phyloP scores from a whole-genome alignment of 2,329 filamentous ascomycete species.

The Mollisiaceae sp. region DNA sequence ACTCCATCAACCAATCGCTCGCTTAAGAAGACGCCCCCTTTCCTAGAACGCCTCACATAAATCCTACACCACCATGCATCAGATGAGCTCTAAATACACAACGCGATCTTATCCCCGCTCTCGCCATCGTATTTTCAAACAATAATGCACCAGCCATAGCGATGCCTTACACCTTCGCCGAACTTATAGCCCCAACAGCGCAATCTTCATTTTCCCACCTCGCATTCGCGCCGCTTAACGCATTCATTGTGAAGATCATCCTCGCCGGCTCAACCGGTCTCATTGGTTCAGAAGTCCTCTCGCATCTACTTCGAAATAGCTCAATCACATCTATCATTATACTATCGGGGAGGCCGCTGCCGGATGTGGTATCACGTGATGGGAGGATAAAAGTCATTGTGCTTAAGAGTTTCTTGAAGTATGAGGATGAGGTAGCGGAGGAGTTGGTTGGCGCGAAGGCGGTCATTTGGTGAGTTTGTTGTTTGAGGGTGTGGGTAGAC shows the following conservation, averaged over 20 bases:
- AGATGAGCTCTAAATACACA: background rate
- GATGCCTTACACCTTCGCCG: background rate
- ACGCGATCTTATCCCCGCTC: background rate
- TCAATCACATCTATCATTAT: slow-evolving; percentile 52
- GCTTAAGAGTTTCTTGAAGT: slow-evolving; percentile 13
- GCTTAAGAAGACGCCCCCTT: background rate
- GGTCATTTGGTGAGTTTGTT: background rate
- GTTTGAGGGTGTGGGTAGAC: background rate
- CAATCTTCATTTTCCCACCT: background rate
- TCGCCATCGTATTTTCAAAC: background rate
- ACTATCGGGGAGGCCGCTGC: slow-evolving; percentile 54
- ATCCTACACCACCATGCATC: background rate
- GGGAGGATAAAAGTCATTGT: slow-evolving; percentile 50
- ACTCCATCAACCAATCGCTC: background rate
- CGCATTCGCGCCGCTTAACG: background rate
- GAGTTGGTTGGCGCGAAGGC: background rate
- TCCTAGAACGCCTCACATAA: background rate
- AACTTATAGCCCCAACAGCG: background rate
- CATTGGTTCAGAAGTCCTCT: slow-evolving; percentile 58
- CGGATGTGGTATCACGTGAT: slow-evolving; percentile 47
- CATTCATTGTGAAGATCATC: slow-evolving; percentile 41
- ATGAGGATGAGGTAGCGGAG: background rate
- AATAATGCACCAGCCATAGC: background rate
- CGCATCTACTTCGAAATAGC: slow-evolving; percentile 49
- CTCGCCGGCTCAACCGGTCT: slow-evolving; percentile 62